A percentile compares a stretch with the other conserved stretches of the same genome.
Evolutionary conservation across 352 stramenopile species (phyloP).

Genomic region (Stramenopiles sp.): DNA sequence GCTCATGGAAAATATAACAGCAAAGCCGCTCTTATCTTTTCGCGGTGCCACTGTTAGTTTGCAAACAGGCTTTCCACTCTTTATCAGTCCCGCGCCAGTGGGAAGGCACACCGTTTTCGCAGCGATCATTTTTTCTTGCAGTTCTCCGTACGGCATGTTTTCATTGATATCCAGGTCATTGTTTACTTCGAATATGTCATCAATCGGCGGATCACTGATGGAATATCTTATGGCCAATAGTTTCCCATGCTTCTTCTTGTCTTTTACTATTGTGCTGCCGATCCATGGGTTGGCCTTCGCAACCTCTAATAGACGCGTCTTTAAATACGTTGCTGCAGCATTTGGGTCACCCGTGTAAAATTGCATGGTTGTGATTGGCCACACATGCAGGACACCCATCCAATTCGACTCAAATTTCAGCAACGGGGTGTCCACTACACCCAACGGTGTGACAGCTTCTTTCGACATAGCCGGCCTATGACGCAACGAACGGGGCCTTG

Average conservation of each 20-base stretch:
- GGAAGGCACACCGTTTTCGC: slow-evolving; percentile 22
- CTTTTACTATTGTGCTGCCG: slow-evolving; percentile 24
- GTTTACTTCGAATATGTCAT: slow-evolving; percentile 4
- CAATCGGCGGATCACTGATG: background rate
- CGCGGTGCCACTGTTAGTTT: background rate
- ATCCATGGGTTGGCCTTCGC: slow-evolving; percentile 30
- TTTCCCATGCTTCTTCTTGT: slow-evolving; percentile 10
- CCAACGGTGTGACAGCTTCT: background rate
- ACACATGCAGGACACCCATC: slow-evolving; percentile 16
- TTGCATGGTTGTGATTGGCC: slow-evolving; percentile 27
- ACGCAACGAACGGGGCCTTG: too few relatives aligned
- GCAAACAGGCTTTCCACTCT: slow-evolving; percentile 7
- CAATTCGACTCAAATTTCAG: slow-evolving; percentile 4
- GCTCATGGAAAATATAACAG: slow-evolving; percentile 25
- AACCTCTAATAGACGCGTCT: slow-evolving; percentile 22
- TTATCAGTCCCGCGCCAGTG: slow-evolving; percentile 13
- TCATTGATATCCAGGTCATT: slow-evolving; percentile 25
- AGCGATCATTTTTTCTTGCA: slow-evolving; percentile 16
- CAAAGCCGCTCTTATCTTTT: background rate
- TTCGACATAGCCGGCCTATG: too few relatives aligned
- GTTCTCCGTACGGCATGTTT: slow-evolving; percentile 22
- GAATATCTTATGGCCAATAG: background rate
- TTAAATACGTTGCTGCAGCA: slow-evolving; percentile 16
- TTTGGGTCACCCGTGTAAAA: slow-evolving; percentile 25
- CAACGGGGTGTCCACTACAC: background rate